Percentiles rank a stretch among this genome's conserved stretches.
phyloP scores from a whole-genome alignment of 495 filamentous ascomycete genomes.

The Usnea hakonensis region DNA sequence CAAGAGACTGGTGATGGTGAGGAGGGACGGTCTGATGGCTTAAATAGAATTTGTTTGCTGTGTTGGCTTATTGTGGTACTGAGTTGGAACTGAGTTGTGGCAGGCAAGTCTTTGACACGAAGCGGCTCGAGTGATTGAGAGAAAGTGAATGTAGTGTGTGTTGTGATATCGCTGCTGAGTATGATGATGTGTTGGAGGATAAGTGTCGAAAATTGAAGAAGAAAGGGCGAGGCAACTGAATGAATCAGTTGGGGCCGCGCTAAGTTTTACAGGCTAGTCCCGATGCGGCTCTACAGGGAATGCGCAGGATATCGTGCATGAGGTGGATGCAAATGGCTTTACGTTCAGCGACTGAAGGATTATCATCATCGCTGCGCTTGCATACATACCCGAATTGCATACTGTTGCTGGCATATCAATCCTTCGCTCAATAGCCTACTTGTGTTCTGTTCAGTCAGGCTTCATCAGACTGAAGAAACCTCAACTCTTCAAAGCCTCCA shows the following conservation, averaged over 20 bases:
- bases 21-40: slow-evolving; percentile 5
- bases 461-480: background rate
- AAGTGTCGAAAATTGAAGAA: too few relatives aligned
- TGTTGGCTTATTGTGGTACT: slow-evolving; percentile 1
- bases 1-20: background rate
- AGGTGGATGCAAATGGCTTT: background rate
- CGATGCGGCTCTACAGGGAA: background rate
- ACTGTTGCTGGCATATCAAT: background rate
- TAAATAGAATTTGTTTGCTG: background rate
- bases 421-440: background rate
- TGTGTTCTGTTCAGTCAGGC: background rate
- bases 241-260: background rate
- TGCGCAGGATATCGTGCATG: background rate
- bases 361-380: background rate
- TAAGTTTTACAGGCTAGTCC: background rate
- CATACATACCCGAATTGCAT: background rate
- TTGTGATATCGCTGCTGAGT: too few relatives aligned
- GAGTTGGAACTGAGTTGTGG: background rate
- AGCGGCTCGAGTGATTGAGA: background rate
- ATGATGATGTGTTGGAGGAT: too few relatives aligned
- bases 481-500: slow-evolving; percentile 90
- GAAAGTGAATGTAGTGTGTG: background rate
- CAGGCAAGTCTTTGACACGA: background rate
- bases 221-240: background rate
- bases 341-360: background rate